Base-by-base conservation (phyloP, 2,329 filamentous ascomycete species). In the Aurifilum marmelostoma region DNA sequence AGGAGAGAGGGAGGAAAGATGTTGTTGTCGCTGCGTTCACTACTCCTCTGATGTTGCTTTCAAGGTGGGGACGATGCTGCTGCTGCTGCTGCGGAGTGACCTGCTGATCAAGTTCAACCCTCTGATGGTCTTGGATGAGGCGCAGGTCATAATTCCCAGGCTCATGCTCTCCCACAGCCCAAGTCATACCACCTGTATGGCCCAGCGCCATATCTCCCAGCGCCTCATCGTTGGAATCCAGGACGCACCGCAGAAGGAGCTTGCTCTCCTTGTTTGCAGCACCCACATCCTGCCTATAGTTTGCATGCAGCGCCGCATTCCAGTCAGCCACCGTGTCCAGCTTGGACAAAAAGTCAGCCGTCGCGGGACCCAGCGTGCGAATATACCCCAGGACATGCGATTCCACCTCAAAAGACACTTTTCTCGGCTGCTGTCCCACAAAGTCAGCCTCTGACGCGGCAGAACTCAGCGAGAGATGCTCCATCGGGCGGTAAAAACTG, bases 301-400 rank as follows among this genome's bases (percentile, higher is more conserved):
- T 54, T 21, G 34, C 43, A 11, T 54, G 50, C 14, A 65, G 32
- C 4, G 47, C 43, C 37, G 47, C 32, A 8, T 56, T 58, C 43
- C 63, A 65, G 43, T 65, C 29, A 2, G n/a, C 29, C 11, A 34
- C 47, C n/a, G 32, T 37, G 16, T 47, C 39, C 29, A 58, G 16
- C 24, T 43, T 56, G 14, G 24, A 37, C 47, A 56, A 6, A 7
- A 37, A 56, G 8, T 65, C 63, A 5, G 11, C 29, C 0, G 37
- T 39, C 9, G 63, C 54, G 4, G 63, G 52, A 3, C 63, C 63
- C 9, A 65, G 14, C 8, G 34, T 39, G 52, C 63, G 32, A 9
- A 65, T 65, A n/a, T 29, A 56, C 7, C 63, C 63, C 52, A 65
- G 47, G 5, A 58, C 29, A 18, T 54, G 14, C 34, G 47, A 47